These are phyloP conservation scores for Dicorynia guianensis DNA, from an alignment of 306 rosid genomes.

Conservation along the genomic window DNA sequence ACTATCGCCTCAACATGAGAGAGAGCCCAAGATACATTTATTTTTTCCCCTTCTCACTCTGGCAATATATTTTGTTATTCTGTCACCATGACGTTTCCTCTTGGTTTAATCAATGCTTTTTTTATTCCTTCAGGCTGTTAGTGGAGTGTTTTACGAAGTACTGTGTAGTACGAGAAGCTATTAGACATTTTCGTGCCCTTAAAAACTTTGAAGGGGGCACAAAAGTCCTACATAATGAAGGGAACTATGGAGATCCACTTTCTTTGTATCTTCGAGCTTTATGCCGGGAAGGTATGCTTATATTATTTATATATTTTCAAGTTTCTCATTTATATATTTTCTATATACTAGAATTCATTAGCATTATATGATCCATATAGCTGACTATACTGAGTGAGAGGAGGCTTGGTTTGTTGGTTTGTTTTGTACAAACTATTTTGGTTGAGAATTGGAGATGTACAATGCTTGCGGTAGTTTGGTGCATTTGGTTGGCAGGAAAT, in stretches of 20 bases:
- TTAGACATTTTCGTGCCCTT: slow-evolving; percentile 96
- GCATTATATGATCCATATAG: no score
- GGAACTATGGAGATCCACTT: slow-evolving; percentile 90
- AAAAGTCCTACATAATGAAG: slow-evolving; percentile 72
- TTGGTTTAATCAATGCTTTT: slow-evolving; percentile 26
- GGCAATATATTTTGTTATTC: background rate
- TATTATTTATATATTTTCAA: slow-evolving; percentile 19
- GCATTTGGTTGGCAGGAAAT: no score
- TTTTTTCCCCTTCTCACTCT: background rate
- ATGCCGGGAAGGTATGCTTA: slow-evolving; percentile 82
- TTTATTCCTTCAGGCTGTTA: slow-evolving; percentile 71
- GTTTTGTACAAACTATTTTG: no score
- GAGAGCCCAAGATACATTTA: no score
- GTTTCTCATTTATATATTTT: slow-evolving; percentile 33
- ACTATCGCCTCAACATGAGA: no score
- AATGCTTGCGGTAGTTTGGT: no score
- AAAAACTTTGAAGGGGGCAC: slow-evolving; percentile 75
- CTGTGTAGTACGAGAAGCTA: slow-evolving; percentile 86
- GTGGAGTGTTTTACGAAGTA: slow-evolving; percentile 98
- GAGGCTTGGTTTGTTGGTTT: no score
- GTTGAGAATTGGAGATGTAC: no score
- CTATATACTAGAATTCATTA: background rate
- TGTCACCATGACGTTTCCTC: slow-evolving; percentile 25
- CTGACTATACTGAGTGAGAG: no score
- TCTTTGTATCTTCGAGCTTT: slow-evolving; percentile 94